phyloP scores from a whole-genome alignment of 805 yeast species.

The Candida nitratophila region DNA sequence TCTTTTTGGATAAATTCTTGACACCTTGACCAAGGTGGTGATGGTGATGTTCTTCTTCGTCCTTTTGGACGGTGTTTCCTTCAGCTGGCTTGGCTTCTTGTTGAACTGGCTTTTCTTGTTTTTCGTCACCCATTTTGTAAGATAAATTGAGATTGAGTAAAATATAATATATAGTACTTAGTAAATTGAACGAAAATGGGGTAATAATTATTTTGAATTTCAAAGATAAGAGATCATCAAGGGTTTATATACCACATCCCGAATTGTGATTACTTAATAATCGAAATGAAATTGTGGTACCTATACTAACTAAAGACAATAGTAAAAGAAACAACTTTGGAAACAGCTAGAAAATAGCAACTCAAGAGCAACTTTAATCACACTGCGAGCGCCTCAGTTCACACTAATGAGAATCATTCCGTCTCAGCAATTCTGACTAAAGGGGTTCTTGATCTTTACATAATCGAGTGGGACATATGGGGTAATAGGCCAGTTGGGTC shows the following conservation, averaged over 20 bases:
- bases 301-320: no score
- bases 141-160: neutral
- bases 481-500: no score
- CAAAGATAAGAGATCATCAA: no score
- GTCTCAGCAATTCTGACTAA: neutral
- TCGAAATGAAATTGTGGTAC: neutral
- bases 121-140: slow-evolving; percentile 10
- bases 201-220: no score
- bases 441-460: no score
- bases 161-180: no score
- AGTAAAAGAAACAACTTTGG: no score
- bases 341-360: no score
- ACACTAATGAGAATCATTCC: neutral
- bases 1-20: slow-evolving; percentile 65
- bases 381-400: no score
- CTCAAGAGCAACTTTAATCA: neutral
- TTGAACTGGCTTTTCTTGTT: slow-evolving; percentile 9
- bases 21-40: slow-evolving; percentile 26
- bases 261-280: neutral
- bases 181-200: no score
- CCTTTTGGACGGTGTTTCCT: slow-evolving; percentile 5
- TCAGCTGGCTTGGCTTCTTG: slow-evolving; percentile 8
- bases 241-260: no score
- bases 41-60: slow-evolving; percentile 10
- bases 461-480: neutral